A percentile compares a stretch with the other conserved stretches of the same genome.
These are phyloP conservation scores for Iodosphaeria phyllophila DNA, from an alignment of 2,329 filamentous ascomycete species.

Conservation along the genomic window DNA sequence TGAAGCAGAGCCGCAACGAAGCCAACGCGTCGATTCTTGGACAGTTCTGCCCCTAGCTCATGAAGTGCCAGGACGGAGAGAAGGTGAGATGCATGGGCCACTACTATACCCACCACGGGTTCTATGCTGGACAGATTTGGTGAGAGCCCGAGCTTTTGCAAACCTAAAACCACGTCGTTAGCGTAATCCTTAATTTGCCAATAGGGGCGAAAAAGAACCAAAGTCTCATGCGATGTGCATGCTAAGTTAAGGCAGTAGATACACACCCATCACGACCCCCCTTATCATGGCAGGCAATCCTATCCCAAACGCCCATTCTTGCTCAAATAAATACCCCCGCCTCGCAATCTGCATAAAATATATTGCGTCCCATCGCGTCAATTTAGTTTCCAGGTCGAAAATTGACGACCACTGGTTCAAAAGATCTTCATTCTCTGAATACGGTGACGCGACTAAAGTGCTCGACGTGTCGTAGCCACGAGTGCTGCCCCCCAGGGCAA, in stretches of 20 bases:
- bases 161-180: too few species aligned
- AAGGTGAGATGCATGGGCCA: slow-evolving; percentile 62
- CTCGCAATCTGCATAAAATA: slow-evolving; percentile 50
- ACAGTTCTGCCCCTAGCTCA: slow-evolving; percentile 39
- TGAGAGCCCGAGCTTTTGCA: too few species aligned
- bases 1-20: slow-evolving; percentile 58
- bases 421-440: slow-evolving; percentile 19
- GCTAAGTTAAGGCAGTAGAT: too few species aligned
- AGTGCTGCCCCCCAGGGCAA: slow-evolving; percentile 32
- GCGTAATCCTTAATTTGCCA: slow-evolving; percentile 7
- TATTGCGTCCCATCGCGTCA: slow-evolving; percentile 67
- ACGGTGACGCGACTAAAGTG: slow-evolving; percentile 31
- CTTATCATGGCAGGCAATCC: slow-evolving; percentile 25
- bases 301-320: slow-evolving; percentile 67
- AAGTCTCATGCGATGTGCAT: too few species aligned
- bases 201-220: slow-evolving; percentile 1
- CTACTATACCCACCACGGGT: slow-evolving; percentile 36
- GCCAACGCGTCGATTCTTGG: slow-evolving; percentile 31
- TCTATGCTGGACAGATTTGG: too few species aligned
- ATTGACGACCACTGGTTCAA: slow-evolving; percentile 11
- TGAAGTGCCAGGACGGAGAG: slow-evolving; percentile 57
- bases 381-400: slow-evolving; percentile 29
- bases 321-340: slow-evolving; percentile 53
- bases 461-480: slow-evolving; percentile 62
- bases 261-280: slow-evolving; percentile 15